Conservation (phyloP, 768 basidiomycete species). For the Phallus indusiatus region DNA sequence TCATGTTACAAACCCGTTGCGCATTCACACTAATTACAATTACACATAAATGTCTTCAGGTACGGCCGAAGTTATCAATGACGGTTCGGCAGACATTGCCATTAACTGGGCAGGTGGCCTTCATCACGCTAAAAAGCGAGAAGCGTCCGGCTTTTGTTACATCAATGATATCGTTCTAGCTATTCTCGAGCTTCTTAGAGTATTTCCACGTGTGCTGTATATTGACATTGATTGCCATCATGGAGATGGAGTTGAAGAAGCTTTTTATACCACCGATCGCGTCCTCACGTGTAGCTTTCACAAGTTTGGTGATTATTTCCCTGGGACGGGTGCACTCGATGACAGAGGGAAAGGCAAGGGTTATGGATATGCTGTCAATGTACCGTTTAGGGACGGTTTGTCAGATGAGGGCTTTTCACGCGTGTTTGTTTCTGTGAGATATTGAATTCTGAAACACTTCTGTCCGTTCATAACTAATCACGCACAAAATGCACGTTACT, state of each 20-base stretch:
- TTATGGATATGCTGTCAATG: constrained; percentile 83
- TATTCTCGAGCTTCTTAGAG: constrained; percentile 86
- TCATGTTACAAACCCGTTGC: no score
- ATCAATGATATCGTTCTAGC: constrained; percentile 96
- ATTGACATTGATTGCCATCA: constrained; percentile 99
- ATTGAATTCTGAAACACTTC: no score
- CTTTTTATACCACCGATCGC: constrained; percentile 93
- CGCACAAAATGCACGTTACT: no score
- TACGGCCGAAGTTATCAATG: constrained; percentile 70
- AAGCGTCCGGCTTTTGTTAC: constrained; percentile 98
- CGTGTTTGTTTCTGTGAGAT: constrained; percentile 84
- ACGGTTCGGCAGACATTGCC: constrained; percentile 70
- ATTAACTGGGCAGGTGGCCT: constrained; percentile 99
- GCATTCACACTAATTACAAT: no score
- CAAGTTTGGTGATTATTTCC: constrained; percentile 94
- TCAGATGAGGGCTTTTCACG: constrained; percentile 80
- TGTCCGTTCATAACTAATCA: no score
- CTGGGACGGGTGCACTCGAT: constrained; percentile 80
- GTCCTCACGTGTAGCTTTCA: constrained; percentile 98
- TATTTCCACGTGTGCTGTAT: constrained; percentile 81
- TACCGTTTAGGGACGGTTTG: constrained; percentile 90
- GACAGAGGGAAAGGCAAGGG: constrained; percentile 84
- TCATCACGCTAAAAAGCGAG: constrained; percentile 98
- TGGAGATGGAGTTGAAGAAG: constrained; percentile 97
- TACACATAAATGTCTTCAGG: no score